Conservation (phyloP, 768 basidiomycete genomes). For the Lactarius evosmus region DNA sequence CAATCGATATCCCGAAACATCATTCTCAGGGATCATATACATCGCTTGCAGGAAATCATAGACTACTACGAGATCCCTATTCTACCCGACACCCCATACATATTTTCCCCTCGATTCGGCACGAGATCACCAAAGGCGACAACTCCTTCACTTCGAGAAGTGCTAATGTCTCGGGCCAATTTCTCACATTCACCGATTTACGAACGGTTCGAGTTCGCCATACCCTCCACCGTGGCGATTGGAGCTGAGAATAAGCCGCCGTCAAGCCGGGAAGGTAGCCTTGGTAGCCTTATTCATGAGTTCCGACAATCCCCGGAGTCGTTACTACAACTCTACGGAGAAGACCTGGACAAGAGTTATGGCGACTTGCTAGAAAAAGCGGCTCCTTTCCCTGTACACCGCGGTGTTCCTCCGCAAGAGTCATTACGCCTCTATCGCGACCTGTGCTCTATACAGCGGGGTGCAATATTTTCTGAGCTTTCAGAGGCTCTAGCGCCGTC, state of each 20-base stretch:
- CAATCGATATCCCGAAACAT: constrained; percentile 2
- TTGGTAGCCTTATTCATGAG: constrained; percentile 3
- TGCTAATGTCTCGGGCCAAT: neutral
- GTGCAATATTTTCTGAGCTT: neutral
- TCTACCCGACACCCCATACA: neutral
- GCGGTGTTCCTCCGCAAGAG: neutral
- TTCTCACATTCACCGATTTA: neutral
- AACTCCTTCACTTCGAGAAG: neutral
- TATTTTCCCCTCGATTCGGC: neutral
- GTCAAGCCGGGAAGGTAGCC: neutral
- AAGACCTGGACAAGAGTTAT: constrained; percentile 4
- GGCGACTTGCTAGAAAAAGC: neutral
- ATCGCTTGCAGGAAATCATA: neutral
- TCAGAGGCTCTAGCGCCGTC: neutral
- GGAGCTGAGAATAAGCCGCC: neutral
- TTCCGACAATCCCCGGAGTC: neutral
- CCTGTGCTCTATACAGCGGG: neutral
- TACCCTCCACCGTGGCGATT: neutral
- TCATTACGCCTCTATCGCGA: neutral
- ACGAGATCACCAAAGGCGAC: neutral
- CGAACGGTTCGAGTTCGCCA: too few species aligned
- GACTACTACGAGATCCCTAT: neutral
- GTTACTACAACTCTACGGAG: constrained; percentile 11
- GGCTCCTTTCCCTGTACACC: neutral
- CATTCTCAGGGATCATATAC: neutral